Base-by-base conservation (phyloP, 345 rosid genomes). In the Hevea brasiliensis region DNA sequence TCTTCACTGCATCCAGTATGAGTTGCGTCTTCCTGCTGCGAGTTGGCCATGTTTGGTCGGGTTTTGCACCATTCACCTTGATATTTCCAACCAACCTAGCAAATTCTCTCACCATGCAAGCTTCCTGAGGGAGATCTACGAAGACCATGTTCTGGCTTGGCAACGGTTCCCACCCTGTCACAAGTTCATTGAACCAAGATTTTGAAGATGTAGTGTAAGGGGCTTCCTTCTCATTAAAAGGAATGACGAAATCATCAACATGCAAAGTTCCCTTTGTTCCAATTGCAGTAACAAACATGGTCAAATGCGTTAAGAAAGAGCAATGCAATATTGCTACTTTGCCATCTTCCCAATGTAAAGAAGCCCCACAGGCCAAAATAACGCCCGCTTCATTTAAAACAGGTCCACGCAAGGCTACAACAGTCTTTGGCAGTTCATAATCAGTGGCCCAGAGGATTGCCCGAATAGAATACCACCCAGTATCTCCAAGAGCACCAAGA, bases 401-500 rank as follows among this genome's bases (percentile, higher is more conserved):
- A 12, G 85, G 76, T 10, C 82, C 86, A 1, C 71, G 86, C 61
- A 86, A 72, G 40, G 96, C 93, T 2, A 76, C 67, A 1, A 87
- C 89, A 0, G 84, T 85, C 76, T 85, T 85, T 0, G 97, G 98
- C 32, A 91, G 87, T 65, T 91, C 82, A 70, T 86, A 90, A 74
- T 87, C 81, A 65, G 83, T 82, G 3, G 76, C 89, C 76, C 85
- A 86, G 61, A 94, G 81, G 77, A 79, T 77, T 35, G 90, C 80
- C 76, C 90, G 80, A 72, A 88, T 78, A 55, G 88, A 73, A 72
- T 94, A 94, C 98, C 98, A 94, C 32, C 98, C 97, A n/a, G 86
- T 81, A 61, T 94, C 98, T 10, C 97, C 98, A 0, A 94, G 92
- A 7, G 94, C 86, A 26, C 98, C 98, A 3, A 87, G 96, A 14